Conservation (phyloP, 176 grass and related monocot genomes). For the Aechmea fasciata region DNA sequence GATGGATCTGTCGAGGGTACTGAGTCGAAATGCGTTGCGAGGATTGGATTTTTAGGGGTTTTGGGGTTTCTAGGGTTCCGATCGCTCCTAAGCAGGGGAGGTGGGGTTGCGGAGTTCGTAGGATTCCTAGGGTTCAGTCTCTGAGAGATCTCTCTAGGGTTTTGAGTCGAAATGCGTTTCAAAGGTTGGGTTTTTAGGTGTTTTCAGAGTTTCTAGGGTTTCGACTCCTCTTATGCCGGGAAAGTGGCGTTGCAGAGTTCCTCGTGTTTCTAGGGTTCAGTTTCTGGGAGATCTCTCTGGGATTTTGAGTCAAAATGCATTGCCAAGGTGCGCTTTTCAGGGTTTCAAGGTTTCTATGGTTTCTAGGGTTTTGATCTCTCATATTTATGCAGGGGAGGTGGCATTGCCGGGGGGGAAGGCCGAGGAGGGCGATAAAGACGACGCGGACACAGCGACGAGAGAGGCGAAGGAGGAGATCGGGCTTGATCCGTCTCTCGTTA, state of each 20-base stretch:
- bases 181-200: neutral
- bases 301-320: neutral
- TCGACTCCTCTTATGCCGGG: no score
- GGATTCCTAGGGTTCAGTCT: slow-evolving; percentile 28
- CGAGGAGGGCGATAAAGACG: slow-evolving; percentile 56
- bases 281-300: neutral
- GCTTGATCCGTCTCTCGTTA: slow-evolving; percentile 44
- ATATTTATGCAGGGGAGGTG: slow-evolving; percentile 45
- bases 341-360: neutral
- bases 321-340: neutral
- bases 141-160: neutral
- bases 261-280: slow-evolving; percentile 6
- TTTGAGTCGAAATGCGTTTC: neutral
- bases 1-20: neutral
- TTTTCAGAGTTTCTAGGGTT: neutral
- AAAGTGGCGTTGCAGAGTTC: neutral
- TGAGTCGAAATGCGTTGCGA: neutral
- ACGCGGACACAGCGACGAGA: slow-evolving; percentile 50
- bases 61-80: neutral
- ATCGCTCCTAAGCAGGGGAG: no score
- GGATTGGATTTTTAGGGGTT: neutral
- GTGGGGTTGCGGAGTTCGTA: neutral
- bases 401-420: slow-evolving; percentile 66
- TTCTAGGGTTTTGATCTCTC: neutral
- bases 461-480: slow-evolving; percentile 68